Percentiles rank a stretch among this genome's conserved stretches.
phyloP scores from a whole-genome alignment of 2,329 filamentous ascomycete genomes.

The Trichothecium sympodiale region DNA sequence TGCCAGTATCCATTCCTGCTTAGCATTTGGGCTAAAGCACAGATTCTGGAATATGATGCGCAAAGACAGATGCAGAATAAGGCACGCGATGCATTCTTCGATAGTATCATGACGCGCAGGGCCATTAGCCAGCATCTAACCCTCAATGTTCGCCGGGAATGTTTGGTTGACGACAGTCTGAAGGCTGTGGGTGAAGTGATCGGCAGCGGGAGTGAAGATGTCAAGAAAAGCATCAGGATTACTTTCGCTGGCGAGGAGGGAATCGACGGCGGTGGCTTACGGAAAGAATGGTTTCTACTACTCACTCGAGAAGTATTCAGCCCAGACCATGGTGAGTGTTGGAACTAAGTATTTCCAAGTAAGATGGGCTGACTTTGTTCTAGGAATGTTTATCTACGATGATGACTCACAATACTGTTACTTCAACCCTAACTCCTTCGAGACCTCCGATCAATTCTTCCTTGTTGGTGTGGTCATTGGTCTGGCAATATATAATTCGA shows the following conservation, averaged over 20 bases:
- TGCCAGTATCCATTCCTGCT: constrained; percentile 89
- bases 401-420: constrained; percentile 87
- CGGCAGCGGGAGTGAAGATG: constrained; percentile 67
- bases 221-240: constrained; percentile 82
- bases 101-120: constrained; percentile 69
- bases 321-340: constrained; percentile 64
- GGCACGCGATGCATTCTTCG: constrained; percentile 82
- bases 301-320: constrained; percentile 85
- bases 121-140: constrained; percentile 68
- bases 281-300: constrained; percentile 91
- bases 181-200: constrained; percentile 77
- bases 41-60: constrained; percentile 80
- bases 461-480: constrained; percentile 80
- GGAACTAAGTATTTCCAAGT: not conserved
- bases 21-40: constrained; percentile 86
- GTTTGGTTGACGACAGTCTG: constrained; percentile 79
- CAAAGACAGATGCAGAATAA: constrained; percentile 81
- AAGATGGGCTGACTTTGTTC: not conserved
- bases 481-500: constrained; percentile 89
- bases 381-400: constrained; percentile 86
- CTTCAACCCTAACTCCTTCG: constrained; percentile 83
- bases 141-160: constrained; percentile 70
- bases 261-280: constrained; percentile 76
- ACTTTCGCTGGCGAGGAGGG: constrained; percentile 84
- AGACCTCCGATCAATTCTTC: constrained; percentile 86